A percentile compares a stretch with the other conserved stretches of the same genome.
Conservation (phyloP, 75 land plant species). For the Larix kaempferi region DNA sequence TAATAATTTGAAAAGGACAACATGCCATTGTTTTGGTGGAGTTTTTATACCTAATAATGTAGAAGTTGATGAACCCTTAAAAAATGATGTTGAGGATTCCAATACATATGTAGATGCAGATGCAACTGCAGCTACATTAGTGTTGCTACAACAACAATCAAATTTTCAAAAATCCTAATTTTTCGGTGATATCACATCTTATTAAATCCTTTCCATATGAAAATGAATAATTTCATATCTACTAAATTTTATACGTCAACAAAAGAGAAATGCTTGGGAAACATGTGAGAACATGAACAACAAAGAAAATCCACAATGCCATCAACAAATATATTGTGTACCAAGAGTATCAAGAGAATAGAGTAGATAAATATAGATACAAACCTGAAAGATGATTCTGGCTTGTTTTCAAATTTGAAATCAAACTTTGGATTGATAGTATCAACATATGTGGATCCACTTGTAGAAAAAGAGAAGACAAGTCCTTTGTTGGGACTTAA, state of each 20-base stretch:
- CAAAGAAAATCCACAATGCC: too few relatives aligned
- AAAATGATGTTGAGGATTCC: background rate
- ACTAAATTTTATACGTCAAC: too few relatives aligned
- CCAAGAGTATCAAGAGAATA: background rate
- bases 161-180: background rate
- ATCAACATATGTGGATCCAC: background rate
- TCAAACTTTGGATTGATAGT: conserved; percentile 1
- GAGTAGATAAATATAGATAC: background rate
- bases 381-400: conserved; percentile 2
- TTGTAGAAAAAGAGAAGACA: conserved; percentile 7
- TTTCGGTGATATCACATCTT: too few relatives aligned
- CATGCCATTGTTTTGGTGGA: too few relatives aligned
- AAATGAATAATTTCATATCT: background rate
- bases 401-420: conserved; percentile 9
- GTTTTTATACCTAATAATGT: background rate
- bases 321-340: background rate
- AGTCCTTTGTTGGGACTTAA: background rate
- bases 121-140: conserved; percentile 1
- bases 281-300: too few relatives aligned
- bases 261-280: too few relatives aligned
- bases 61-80: background rate
- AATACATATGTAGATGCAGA: background rate
- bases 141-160: conserved; percentile 9
- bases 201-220: background rate
- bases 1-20: too few relatives aligned